Evolutionary conservation across 2,329 filamentous ascomycete genomes (phyloP).

Genomic region (Pseudogymnoascus sp.): DNA sequence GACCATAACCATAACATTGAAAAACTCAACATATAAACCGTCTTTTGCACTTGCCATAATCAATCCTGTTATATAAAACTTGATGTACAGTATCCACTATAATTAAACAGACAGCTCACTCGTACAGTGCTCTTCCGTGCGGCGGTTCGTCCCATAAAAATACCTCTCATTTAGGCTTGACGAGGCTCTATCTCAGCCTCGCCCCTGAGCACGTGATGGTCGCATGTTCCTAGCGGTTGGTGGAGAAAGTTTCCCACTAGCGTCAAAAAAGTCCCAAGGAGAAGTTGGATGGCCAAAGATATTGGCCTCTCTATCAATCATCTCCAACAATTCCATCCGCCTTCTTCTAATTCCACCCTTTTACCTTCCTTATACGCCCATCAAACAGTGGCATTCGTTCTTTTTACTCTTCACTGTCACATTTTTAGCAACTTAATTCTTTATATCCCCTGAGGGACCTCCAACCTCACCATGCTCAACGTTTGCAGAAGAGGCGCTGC

Average conservation of each 20-base stretch:
- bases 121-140: too few relatives aligned
- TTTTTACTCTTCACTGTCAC: not conserved
- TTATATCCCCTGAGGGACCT: not conserved
- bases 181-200: not conserved
- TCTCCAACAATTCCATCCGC: not conserved
- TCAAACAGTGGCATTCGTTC: conserved; percentile 6
- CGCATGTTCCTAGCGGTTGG: conserved; percentile 1
- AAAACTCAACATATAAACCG: not conserved
- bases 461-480: conserved; percentile 25
- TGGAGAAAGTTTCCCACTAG: conserved; percentile 7
- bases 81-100: not conserved
- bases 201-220: not conserved
- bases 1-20: not conserved
- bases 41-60: not conserved
- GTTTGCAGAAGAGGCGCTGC: conserved; percentile 28
- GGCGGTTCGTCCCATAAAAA: not conserved
- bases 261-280: conserved; percentile 10
- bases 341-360: not conserved
- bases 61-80: not conserved
- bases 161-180: not conserved
- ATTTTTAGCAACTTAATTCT: conserved; percentile 1
- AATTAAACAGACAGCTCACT: not conserved
- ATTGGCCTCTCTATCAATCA: not conserved
- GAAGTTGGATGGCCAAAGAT: not conserved
- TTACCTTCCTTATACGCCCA: not conserved